These are phyloP conservation scores for Trichoderma semiorbis DNA, from an alignment of 2,329 filamentous ascomycete species.

Conservation along the genomic window DNA sequence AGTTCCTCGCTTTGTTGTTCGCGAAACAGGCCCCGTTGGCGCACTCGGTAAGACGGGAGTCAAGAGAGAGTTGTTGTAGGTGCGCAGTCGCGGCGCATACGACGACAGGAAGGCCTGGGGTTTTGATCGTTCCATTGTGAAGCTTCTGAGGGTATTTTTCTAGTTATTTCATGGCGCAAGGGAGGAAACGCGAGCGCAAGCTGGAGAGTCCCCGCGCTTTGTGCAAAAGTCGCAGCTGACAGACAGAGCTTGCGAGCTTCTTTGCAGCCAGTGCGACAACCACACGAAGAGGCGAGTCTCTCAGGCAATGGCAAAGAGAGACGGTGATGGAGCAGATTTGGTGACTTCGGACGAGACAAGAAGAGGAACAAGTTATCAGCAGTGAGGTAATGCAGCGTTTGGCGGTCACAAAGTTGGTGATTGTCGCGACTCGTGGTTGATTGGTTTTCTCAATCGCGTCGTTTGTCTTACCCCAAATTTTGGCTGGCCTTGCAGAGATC, in stretches of 20 bases:
- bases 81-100: constrained; percentile 85
- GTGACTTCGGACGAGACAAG: too few relatives aligned
- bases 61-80: constrained; percentile 87
- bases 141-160: constrained; percentile 20
- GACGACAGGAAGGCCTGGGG: constrained; percentile 88
- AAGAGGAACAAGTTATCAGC: background rate
- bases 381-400: background rate
- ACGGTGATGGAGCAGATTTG: background rate
- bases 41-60: constrained; percentile 74
- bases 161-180: constrained; percentile 30
- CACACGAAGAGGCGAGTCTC: background rate
- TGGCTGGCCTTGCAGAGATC: constrained; percentile 12
- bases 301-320: background rate
- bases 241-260: background rate
- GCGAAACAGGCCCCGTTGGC: constrained; percentile 62
- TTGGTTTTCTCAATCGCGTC: constrained; percentile 21
- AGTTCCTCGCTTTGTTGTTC: constrained; percentile 96
- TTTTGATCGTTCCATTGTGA: constrained; percentile 49
- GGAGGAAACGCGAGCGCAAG: constrained; percentile 17
- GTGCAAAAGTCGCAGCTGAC: background rate
- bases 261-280: background rate
- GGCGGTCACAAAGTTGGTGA: background rate
- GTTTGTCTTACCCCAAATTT: constrained; percentile 21
- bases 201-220: constrained; percentile 11
- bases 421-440: constrained; percentile 21